Base-by-base conservation (phyloP, 2,329 filamentous ascomycete species). In the Microthyrium microscopicum region DNA sequence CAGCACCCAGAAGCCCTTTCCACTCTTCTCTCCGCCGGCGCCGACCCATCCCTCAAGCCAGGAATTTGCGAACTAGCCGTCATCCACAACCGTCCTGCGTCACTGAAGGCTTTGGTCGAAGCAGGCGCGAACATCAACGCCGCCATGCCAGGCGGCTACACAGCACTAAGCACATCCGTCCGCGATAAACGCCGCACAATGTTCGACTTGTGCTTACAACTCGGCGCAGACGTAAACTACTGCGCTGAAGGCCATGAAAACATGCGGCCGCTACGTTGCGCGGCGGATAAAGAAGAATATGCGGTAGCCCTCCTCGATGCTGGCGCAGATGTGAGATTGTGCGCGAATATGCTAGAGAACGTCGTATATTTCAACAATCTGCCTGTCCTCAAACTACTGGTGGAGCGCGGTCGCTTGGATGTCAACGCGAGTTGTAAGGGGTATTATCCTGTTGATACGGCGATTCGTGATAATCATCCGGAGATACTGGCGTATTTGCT, bases 71-170 rank as follows among this genome's bases (percentile, higher is more conserved):
- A 78, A 45, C 68, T 71, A 60, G 73, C 74, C 2, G 74, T 78
- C 5, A 62, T 67, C 1, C 74, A 74, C 13, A 66, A 76, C 48
- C 64, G 78, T 50, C 60, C 79, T 11, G 71, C 77, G 39, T 74
- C 67, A 22, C 62, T 80, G 51, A 76, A 76, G 52, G 53, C 77
- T 29, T 62, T 79, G 21, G 58, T 79, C 12, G 60, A 57, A 12
- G 70, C 73, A 0, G 75, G 75, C 11, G 68, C 78, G 13, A 73
- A 64, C 26, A 71, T 78, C 35, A 74, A 79, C 49, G 76, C 77
- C 53, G 74, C 73, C 54, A 79, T 76, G 46, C 74, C 73, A 15
- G 76, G 76, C 34, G 75, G 79, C 31, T 81, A 80, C 56, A 77
- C 71, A 1, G 70, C 73, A 0, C 61, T 79, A 4, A 79, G 73